Percentiles rank a stretch among this genome's conserved stretches.
These are phyloP conservation scores for Erodium moschatum DNA, from an alignment of 441 rosid species.

Conservation along the genomic window DNA sequence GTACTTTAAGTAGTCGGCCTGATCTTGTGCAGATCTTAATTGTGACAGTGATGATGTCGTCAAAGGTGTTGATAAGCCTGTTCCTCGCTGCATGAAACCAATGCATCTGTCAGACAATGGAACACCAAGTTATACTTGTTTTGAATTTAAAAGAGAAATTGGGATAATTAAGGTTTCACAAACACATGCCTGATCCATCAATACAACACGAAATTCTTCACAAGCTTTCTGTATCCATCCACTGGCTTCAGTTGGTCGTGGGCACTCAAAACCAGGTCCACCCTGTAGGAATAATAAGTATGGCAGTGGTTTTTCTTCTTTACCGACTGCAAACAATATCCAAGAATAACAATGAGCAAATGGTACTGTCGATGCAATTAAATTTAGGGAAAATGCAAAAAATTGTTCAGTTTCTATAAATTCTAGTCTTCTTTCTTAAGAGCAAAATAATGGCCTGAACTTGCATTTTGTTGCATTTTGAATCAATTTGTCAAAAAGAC, in stretches of 20 bases:
- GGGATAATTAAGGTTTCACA: neutral
- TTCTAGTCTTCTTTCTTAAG: too few relatives aligned
- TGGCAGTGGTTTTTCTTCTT: conserved; percentile 68
- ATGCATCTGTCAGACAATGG: conserved; percentile 10
- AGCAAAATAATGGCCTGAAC: too few relatives aligned
- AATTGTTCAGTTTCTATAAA: too few relatives aligned
- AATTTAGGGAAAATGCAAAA: neutral
- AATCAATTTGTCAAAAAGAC: too few relatives aligned
- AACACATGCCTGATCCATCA: conserved; percentile 74
- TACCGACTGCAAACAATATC: conserved; percentile 44
- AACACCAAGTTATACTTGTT: conserved; percentile 10
- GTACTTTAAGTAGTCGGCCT: conserved; percentile 57
- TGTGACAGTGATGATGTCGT: conserved; percentile 76
- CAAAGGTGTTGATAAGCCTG: conserved; percentile 80
- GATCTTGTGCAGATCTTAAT: conserved; percentile 43
- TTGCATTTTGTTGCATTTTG: too few relatives aligned
- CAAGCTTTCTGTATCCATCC: conserved; percentile 83
- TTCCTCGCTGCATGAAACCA: conserved; percentile 74
- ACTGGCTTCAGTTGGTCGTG: conserved; percentile 65
- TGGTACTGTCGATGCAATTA: neutral
- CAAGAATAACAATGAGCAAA: neutral
- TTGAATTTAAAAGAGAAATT: neutral
- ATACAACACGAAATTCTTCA: conserved; percentile 72
- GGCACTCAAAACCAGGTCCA: conserved; percentile 87
- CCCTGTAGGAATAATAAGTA: conserved; percentile 74